Base-by-base conservation (phyloP, 108 stramenopile genomes). In the Fistulifera pelliculosa region DNA sequence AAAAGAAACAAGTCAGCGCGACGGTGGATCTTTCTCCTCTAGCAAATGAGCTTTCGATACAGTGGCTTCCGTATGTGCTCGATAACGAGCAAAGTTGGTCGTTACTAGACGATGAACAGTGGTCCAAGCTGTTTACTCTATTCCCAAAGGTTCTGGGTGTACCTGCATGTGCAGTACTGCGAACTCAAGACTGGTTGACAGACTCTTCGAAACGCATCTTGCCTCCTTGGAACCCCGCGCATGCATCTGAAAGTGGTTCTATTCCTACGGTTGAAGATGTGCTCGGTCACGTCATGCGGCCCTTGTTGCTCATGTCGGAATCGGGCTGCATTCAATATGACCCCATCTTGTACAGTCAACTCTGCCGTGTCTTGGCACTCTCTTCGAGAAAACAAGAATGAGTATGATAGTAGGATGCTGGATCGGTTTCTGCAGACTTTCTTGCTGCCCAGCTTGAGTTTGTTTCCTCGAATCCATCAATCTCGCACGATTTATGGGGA, bases 401-500 rank as follows among this genome's bases (percentile, higher is more conserved):
- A 47, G 25, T n/a, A 19, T n/a, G 40, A 16, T 8, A 47, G 41
- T 3, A 23, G 17, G 2, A 57, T 62, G 10, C 59, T 62, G 0
- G 58, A 71, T 51, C 52, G 60, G 5, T 68, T 83, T 28, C 57
- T 83, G 10, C 55, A 66, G 27, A 57, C 23, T 2, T 75, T 79
- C 47, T 49, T 94, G 40, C 70, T 88, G 6, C 82, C 83, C 0
- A 69, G 82, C 8, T 18, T 91, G 14, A 84, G 81, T 5, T 58
- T 91, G 10, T 85, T 85, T 58, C 62, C n/a, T 67, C 75, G 22
- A 76, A 82, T 56, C 79, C 87, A 31, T 44, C 71, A 22, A 41
- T 88, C 12, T 52, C 83, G 2, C 56, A 54, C 1, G 87, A 88
- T 64, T 27, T 94, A 8, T 95, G 90, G 89, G 60, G 65, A 13